Evolutionary conservation across 257 asterid genomes (phyloP).

Genomic region (Jasminum sambac): DNA sequence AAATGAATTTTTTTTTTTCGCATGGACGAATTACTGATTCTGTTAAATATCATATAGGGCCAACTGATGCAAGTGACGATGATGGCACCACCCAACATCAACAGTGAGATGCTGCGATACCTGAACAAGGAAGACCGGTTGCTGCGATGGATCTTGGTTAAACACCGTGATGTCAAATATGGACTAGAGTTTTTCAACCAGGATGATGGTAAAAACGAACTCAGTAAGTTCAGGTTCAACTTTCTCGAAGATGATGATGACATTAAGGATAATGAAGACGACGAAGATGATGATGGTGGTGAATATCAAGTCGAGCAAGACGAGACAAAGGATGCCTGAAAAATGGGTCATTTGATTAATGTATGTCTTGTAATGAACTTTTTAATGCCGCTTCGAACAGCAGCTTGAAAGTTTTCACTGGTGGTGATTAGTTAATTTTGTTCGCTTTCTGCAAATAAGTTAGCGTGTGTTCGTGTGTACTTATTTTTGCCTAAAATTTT

Average conservation of each 20-base stretch:
- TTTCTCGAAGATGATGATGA: conserved; percentile 19
- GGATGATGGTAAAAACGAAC: conserved; percentile 35
- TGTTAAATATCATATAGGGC: conserved; percentile 40
- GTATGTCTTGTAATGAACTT: too few relatives aligned
- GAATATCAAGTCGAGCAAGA: conserved; percentile 25
- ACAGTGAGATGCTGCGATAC: conserved; percentile 57
- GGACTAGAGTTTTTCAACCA: conserved; percentile 28
- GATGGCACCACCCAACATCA: conserved; percentile 87
- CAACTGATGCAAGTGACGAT: conserved; percentile 69
- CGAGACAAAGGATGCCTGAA: conserved; percentile 20
- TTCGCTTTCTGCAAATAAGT: too few relatives aligned
- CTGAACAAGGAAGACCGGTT: conserved; percentile 82
- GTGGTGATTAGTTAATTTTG: too few relatives aligned
- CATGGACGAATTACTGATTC: background rate
- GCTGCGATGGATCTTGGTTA: conserved; percentile 78
- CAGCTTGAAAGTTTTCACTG: too few relatives aligned
- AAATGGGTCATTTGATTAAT: background rate
- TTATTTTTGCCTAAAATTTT: too few relatives aligned
- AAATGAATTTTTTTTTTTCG: background rate
- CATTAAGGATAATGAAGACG: conserved; percentile 34
- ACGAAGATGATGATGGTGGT: conserved; percentile 31
- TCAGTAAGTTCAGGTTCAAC: conserved; percentile 23
- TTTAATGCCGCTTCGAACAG: too few relatives aligned
- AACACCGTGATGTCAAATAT: conserved; percentile 56
- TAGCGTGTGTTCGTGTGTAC: too few relatives aligned